phyloP scores from a whole-genome alignment of 2,329 filamentous ascomycete species.

The Botrytis sinoallii region DNA sequence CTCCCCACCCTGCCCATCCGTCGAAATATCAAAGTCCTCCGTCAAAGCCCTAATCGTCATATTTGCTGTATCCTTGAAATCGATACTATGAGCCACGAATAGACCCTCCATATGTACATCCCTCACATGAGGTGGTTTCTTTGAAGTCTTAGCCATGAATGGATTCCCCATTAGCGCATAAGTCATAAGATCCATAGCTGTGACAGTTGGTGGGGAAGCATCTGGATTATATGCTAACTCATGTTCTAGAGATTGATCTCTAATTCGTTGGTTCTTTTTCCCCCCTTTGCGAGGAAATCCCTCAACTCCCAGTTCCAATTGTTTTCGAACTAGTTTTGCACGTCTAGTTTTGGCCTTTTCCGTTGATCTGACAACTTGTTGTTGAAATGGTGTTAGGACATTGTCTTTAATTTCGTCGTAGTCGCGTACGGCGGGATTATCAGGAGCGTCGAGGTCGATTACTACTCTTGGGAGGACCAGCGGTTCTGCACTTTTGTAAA shows the following conservation, averaged over 20 bases:
- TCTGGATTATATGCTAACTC: conserved; percentile 8
- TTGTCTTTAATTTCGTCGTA: conserved; percentile 4
- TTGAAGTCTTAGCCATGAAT: not conserved
- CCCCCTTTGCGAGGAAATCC: not conserved
- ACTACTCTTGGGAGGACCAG: conserved; percentile 43
- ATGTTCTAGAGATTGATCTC: conserved; percentile 8
- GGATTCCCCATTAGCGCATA: conserved; percentile 30
- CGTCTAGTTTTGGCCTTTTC: not conserved
- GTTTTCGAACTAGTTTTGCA: not conserved
- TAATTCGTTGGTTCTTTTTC: not conserved
- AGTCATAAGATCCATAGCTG: conserved; percentile 24
- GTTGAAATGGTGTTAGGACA: not conserved
- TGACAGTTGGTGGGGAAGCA: not conserved
- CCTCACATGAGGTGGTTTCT: not conserved
- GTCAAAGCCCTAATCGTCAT: conserved; percentile 6
- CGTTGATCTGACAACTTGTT: not conserved
- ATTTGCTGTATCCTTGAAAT: conserved; percentile 7
- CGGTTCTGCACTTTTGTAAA: conserved; percentile 21
- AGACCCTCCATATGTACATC: conserved; percentile 6
- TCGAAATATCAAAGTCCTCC: conserved; percentile 8
- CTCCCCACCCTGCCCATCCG: not conserved
- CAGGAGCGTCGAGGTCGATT: conserved; percentile 52
- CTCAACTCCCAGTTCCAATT: not conserved
- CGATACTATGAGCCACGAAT: not conserved
- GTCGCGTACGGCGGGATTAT: conserved; percentile 41